Percentiles rank a stretch among this genome's conserved stretches.
These are phyloP conservation scores for Kodamaea sp. DNA, from an alignment of 1,139 yeast species.

Conservation along the genomic window DNA sequence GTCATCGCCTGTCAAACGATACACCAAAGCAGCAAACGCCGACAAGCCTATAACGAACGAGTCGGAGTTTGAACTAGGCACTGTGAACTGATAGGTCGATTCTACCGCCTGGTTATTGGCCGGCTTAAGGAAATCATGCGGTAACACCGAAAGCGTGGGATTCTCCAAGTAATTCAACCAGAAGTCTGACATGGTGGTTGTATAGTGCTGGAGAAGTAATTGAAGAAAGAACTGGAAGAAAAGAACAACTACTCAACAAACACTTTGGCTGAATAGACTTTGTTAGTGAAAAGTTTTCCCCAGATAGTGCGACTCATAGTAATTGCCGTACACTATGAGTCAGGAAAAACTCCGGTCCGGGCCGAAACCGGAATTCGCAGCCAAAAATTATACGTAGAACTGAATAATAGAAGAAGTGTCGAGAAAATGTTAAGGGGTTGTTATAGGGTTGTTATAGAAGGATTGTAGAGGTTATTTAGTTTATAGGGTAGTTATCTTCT, in stretches of 20 bases:
- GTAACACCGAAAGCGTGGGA: constrained; percentile 84
- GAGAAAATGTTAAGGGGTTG: too few relatives aligned
- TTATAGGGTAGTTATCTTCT: too few relatives aligned
- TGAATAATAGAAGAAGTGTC: too few relatives aligned
- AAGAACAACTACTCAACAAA: neutral
- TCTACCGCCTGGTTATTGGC: constrained; percentile 69
- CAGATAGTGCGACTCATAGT: neutral
- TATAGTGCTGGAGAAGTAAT: constrained; percentile 7
- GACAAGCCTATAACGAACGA: constrained; percentile 59
- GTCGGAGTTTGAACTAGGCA: constrained; percentile 19
- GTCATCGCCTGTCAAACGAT: constrained; percentile 89
- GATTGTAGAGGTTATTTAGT: too few relatives aligned
- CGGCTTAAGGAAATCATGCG: constrained; percentile 85
- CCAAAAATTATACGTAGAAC: too few relatives aligned
- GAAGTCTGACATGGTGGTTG: constrained; percentile 29
- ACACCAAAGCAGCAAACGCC: constrained; percentile 70
- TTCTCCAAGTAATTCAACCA: constrained; percentile 75
- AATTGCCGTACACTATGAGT: constrained; percentile 3
- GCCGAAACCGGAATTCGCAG: too few relatives aligned
- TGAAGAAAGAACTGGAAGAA: neutral
- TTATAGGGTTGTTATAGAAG: too few relatives aligned
- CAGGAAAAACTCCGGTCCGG: too few relatives aligned
- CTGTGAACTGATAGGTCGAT: constrained; percentile 48
- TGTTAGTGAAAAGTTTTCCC: constrained; percentile 2
- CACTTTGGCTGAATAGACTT: neutral